These are phyloP conservation scores for Neofusicoccum parvum DNA, from an alignment of 2,329 filamentous ascomycete genomes.

Conservation along the genomic window DNA sequence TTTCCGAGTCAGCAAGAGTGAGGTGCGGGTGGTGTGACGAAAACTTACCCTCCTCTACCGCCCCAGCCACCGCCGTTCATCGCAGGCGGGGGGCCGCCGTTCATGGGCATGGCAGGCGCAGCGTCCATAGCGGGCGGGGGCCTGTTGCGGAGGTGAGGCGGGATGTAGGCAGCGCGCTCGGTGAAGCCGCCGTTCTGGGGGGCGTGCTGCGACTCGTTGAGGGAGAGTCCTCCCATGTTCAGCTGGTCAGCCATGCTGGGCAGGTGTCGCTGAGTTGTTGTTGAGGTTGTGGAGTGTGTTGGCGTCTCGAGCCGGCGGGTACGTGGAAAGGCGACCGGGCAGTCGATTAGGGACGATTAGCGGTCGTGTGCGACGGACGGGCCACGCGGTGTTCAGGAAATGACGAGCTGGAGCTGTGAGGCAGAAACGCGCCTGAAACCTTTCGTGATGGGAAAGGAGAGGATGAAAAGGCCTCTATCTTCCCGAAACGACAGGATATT, in stretches of 20 bases:
- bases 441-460: conserved; percentile 40
- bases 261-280: conserved; percentile 25
- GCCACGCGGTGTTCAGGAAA: conserved; percentile 18
- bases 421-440: conserved; percentile 46
- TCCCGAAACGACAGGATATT: conserved; percentile 42
- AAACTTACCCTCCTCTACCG: conserved; percentile 18
- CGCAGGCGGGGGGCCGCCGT: conserved; percentile 41
- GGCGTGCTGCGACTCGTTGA: conserved; percentile 68
- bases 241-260: conserved; percentile 77
- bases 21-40: background rate
- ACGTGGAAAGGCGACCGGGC: background rate
- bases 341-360: conserved; percentile 16
- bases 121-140: conserved; percentile 44
- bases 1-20: background rate
- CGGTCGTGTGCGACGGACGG: background rate
- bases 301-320: background rate
- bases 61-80: conserved; percentile 22
- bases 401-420: conserved; percentile 25
- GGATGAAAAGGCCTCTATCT: conserved; percentile 35
- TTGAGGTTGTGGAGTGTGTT: background rate
- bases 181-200: conserved; percentile 46
- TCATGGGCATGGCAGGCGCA: conserved; percentile 50
- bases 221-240: conserved; percentile 75
- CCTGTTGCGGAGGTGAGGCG: conserved; percentile 72
- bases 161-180: conserved; percentile 76